Evolutionary conservation across 78 protist species (phyloP), one percentile per base, ranked within the genome.

Genomic region (slime mould (Dictyostelium discoideum)): DNA sequence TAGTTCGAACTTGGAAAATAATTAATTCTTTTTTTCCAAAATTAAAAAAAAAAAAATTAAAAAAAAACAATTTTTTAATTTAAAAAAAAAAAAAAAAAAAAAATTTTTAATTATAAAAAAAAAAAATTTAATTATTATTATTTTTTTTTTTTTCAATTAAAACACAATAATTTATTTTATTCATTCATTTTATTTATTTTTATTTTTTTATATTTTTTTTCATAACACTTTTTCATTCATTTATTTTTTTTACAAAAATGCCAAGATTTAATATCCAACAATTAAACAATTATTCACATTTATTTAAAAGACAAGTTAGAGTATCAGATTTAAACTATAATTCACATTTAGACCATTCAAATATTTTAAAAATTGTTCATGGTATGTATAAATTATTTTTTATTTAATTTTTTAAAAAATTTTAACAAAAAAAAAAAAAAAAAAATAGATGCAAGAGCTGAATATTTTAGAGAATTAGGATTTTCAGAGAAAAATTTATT

Each of bases 391-490:
- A 42, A 42, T 42, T 42, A 42, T 42, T 42, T 42, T 2, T 42
- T 42, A 42, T 42, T 42, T 42, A 42, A 3, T 42, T 42, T 40
- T 42, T 5, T 42, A 5, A 42, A 5, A 0, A 42, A 42, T 42
- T 42, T 5, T 5, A 42, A 42, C 7, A 46, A 46, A 46, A 46
- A 29, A 39, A 3, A 73, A 48, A 26, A 37, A 16, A 84, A 18
- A 84, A 14, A 67, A 32, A 32, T 18, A 88, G 94, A 88, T 63
- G 94, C 94, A 18, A 78, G 94, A 67, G 94, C 81, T 44, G 87
- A 88, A 24, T 80, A 83, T 44, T 80, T 88, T 22, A 44, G n/a
- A 67, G 20, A 54, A 67, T 63, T 80, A 5, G 94, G 94, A 44
- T 26, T 88, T n/a, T n/a, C 82, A 65, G 94, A 88, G 39, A 57